Percentiles rank a stretch among this genome's conserved stretches.
phyloP scores from a whole-genome alignment of 441 rosid genomes.

The Pelargonium fulgidum region DNA sequence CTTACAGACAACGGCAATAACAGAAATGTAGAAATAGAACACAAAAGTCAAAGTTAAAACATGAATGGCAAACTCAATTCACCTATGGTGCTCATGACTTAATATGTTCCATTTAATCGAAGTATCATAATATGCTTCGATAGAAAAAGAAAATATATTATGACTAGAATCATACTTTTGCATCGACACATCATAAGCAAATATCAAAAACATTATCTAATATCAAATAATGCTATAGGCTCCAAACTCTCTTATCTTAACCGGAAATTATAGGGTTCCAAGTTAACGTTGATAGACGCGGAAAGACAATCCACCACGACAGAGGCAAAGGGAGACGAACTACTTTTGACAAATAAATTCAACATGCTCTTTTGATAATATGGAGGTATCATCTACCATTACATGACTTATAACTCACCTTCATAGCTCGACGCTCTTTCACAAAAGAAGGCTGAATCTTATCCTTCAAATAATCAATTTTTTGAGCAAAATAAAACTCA shows the following conservation, averaged over 20 bases:
- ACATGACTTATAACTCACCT: constrained; percentile 40
- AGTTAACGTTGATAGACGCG: too few relatives aligned
- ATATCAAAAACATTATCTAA: not conserved
- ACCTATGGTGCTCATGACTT: not conserved
- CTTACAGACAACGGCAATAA: not conserved
- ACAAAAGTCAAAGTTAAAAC: not conserved
- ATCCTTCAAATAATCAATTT: constrained; percentile 81
- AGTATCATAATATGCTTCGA: not conserved
- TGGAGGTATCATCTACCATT: not conserved
- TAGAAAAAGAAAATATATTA: not conserved
- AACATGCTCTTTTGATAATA: not conserved
- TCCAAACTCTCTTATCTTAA: too few relatives aligned
- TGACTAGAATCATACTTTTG: not conserved
- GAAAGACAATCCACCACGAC: too few relatives aligned
- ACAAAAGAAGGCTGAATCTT: constrained; percentile 73
- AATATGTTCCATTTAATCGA: not conserved
- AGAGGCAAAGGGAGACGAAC: not conserved
- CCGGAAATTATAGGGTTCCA: too few relatives aligned
- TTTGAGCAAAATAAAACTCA: constrained; percentile 86
- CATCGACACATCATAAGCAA: not conserved
- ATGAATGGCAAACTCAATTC: not conserved
- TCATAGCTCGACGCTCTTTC: constrained; percentile 81
- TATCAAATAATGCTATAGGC: not conserved
- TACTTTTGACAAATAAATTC: not conserved
- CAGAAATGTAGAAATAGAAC: not conserved